These are phyloP conservation scores for Serpula lacrymans DNA, from an alignment of 768 basidiomycete species.

Conservation along the genomic window DNA sequence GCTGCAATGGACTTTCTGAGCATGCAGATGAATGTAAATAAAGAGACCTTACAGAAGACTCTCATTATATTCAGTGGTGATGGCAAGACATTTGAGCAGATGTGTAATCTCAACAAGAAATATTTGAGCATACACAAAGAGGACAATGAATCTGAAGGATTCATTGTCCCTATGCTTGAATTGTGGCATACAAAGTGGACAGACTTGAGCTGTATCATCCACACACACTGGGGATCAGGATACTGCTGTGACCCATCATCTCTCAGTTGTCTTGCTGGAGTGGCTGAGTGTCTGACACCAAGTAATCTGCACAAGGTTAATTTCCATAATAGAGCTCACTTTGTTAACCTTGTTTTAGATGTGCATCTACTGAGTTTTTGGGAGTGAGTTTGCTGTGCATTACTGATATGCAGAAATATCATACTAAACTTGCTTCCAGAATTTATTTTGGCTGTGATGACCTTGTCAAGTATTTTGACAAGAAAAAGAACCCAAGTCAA, in stretches of 20 bases:
- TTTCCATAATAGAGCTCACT: conserved; percentile 18
- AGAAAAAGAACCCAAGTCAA: not conserved
- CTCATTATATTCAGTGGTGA: conserved; percentile 10
- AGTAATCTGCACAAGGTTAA: conserved; percentile 24
- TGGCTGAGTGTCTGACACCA: conserved; percentile 16
- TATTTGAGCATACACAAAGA: conserved; percentile 5
- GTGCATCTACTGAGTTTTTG: conserved; percentile 19
- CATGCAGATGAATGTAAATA: conserved; percentile 6
- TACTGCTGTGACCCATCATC: conserved; percentile 13
- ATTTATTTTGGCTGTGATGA: not conserved
- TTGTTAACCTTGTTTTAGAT: conserved; percentile 17
- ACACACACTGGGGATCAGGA: conserved; percentile 18
- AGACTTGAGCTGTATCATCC: conserved; percentile 20
- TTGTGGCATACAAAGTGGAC: conserved; percentile 34
- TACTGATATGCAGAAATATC: not conserved
- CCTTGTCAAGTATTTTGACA: not conserved
- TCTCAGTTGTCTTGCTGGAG: conserved; percentile 13
- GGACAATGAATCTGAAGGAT: conserved; percentile 18
- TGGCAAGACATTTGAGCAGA: conserved; percentile 12
- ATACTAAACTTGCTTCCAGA: not conserved
- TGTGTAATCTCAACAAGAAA: conserved; percentile 4
- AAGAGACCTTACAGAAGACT: not conserved
- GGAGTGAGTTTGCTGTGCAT: conserved; percentile 3
- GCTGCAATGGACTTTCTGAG: conserved; percentile 8
- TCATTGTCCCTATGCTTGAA: conserved; percentile 23